phyloP scores from a whole-genome alignment of 2,329 filamentous ascomycete species.

The Exophiala alcalophila region DNA sequence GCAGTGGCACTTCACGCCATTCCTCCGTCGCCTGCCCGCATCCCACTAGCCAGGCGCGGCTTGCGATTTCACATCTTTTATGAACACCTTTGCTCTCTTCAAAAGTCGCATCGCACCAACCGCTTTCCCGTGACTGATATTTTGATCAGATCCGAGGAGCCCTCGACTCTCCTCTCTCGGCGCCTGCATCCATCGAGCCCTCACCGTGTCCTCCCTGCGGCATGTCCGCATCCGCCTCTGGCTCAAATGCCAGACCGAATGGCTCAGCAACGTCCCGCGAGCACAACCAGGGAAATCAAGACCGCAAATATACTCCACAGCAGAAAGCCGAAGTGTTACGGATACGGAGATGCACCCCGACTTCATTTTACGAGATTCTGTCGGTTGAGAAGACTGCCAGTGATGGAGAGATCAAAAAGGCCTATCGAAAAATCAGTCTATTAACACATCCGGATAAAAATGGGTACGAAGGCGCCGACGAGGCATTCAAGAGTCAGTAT shows the following conservation, averaged over 20 bases:
- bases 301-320: slow-evolving; percentile 71
- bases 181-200: background rate
- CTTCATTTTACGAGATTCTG: slow-evolving; percentile 94
- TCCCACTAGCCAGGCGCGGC: slow-evolving; percentile 11
- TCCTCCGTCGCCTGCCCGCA: slow-evolving; percentile 3
- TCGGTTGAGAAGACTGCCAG: slow-evolving; percentile 65
- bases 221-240: slow-evolving; percentile 46
- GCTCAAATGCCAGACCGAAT: slow-evolving; percentile 43
- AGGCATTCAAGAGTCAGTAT: slow-evolving; percentile 83
- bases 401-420: slow-evolving; percentile 92
- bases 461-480: slow-evolving; percentile 89
- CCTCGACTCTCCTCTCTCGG: too few relatives aligned
- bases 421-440: slow-evolving; percentile 89
- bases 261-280: slow-evolving; percentile 45
- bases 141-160: too few relatives aligned
- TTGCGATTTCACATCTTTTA: slow-evolving; percentile 13
- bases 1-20: background rate
- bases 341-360: slow-evolving; percentile 77
- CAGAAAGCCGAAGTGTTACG: slow-evolving; percentile 89
- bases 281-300: slow-evolving; percentile 51
- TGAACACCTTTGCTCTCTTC: slow-evolving; percentile 21
- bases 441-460: slow-evolving; percentile 99
- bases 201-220: slow-evolving; percentile 14
- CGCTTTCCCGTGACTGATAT: background rate
- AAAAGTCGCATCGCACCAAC: slow-evolving; percentile 4